These are phyloP conservation scores for Aspergillus pseudoterreus DNA, from an alignment of 2,329 filamentous ascomycete species.

Conservation along the genomic window DNA sequence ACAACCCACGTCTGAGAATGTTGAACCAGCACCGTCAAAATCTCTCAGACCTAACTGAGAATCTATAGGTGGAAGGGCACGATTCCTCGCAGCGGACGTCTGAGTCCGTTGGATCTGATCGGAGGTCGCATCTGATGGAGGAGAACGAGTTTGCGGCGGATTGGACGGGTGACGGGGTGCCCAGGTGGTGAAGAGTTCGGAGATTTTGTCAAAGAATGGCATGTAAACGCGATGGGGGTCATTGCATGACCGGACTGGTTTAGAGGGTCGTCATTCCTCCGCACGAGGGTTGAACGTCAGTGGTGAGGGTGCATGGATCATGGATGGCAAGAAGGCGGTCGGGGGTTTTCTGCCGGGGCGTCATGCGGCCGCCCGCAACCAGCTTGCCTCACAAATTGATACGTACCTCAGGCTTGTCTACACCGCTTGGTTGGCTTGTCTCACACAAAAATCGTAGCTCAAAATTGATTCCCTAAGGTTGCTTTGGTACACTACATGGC, in stretches of 20 bases:
- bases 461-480: no score
- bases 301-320: constrained; percentile 8
- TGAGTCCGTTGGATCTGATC: constrained; percentile 17
- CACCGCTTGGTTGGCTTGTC: no score
- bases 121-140: constrained; percentile 22
- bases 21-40: constrained; percentile 1
- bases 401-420: no score
- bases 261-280: constrained; percentile 4
- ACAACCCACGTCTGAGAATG: background rate
- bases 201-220: constrained; percentile 16
- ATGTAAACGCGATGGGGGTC: constrained; percentile 17
- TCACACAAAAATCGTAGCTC: no score
- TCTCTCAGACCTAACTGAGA: constrained; percentile 1
- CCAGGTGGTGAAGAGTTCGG: constrained; percentile 10
- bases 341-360: constrained; percentile 11
- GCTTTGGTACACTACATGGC: background rate
- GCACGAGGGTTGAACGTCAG: background rate
- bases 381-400: no score
- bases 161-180: constrained; percentile 4
- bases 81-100: constrained; percentile 20
- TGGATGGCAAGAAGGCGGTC: constrained; percentile 19
- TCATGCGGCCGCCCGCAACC: background rate
- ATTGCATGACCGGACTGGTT: constrained; percentile 9
- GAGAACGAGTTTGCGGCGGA: constrained; percentile 3
- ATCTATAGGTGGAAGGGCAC: constrained; percentile 10